A percentile compares a stretch with the other conserved stretches of the same genome.
These are phyloP conservation scores for Pythium coloratum DNA, from an alignment of 352 stramenopile species.

Conservation along the genomic window DNA sequence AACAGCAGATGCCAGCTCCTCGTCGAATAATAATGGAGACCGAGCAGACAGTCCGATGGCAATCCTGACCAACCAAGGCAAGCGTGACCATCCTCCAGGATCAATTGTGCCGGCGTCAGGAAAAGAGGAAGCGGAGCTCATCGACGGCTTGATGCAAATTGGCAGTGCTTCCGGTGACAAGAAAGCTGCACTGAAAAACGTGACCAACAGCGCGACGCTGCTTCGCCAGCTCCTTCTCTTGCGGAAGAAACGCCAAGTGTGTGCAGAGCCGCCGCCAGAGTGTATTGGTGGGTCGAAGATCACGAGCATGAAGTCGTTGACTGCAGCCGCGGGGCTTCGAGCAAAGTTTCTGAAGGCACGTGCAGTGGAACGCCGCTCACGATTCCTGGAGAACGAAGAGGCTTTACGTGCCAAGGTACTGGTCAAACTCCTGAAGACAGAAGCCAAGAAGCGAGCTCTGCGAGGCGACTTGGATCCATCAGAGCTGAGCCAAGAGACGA, in stretches of 20 bases:
- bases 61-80: background rate
- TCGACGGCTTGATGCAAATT: background rate
- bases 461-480: background rate
- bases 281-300: constrained; percentile 41
- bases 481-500: background rate
- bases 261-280: constrained; percentile 30
- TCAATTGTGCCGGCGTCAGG: background rate
- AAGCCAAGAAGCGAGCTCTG: constrained; percentile 19
- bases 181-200: background rate
- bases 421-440: constrained; percentile 14
- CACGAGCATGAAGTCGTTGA: constrained; percentile 28
- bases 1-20: background rate
- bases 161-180: no score
- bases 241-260: constrained; percentile 37
- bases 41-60: background rate
- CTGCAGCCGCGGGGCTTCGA: constrained; percentile 41
- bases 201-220: constrained; percentile 26
- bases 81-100: background rate
- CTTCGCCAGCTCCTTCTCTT: constrained; percentile 43
- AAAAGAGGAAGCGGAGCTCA: background rate
- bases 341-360: constrained; percentile 50
- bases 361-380: constrained; percentile 31
- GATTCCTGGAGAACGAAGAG: constrained; percentile 29
- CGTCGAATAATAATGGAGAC: background rate
- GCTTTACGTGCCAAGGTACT: constrained; percentile 26